Percentiles rank a stretch among this genome's conserved stretches.
These are phyloP conservation scores for Pochonia chlamydosporia DNA, from an alignment of 2,329 filamentous ascomycete genomes.

Conservation along the genomic window DNA sequence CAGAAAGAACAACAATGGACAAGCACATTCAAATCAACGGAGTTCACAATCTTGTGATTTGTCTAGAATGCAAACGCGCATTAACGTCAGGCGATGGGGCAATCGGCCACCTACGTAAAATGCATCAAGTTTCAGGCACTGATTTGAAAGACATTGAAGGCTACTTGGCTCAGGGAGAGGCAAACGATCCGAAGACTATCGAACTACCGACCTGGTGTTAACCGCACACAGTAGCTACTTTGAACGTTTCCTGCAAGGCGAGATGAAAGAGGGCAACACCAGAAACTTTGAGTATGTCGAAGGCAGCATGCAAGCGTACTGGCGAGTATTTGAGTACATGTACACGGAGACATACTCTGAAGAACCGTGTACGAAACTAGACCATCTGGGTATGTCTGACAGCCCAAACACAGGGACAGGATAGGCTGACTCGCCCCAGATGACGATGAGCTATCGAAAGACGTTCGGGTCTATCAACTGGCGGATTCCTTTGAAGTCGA, in stretches of 20 bases:
- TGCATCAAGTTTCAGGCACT: background rate
- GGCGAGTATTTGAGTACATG: no score
- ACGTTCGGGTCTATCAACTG: no score
- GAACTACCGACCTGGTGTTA: background rate
- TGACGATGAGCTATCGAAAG: no score
- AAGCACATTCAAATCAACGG: background rate
- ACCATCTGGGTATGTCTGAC: no score
- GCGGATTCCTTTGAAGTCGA: no score
- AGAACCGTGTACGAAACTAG: no score
- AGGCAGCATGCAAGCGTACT: no score
- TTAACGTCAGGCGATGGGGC: background rate
- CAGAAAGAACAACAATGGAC: no score
- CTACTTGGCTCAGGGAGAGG: background rate
- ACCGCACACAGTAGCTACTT: background rate
- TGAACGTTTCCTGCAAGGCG: background rate
- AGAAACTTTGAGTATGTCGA: background rate
- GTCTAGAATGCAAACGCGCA: background rate
- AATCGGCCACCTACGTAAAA: background rate
- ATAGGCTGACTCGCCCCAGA: no score
- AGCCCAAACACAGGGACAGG: no score
- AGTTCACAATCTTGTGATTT: background rate
- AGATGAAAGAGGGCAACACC: background rate
- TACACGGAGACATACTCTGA: no score
- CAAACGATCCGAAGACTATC: background rate
- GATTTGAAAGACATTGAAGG: background rate